Evolutionary conservation across 2,329 filamentous ascomycete species (phyloP), one percentile per base, ranked within the genome.

Genomic region (Cryphonectria radicalis): DNA sequence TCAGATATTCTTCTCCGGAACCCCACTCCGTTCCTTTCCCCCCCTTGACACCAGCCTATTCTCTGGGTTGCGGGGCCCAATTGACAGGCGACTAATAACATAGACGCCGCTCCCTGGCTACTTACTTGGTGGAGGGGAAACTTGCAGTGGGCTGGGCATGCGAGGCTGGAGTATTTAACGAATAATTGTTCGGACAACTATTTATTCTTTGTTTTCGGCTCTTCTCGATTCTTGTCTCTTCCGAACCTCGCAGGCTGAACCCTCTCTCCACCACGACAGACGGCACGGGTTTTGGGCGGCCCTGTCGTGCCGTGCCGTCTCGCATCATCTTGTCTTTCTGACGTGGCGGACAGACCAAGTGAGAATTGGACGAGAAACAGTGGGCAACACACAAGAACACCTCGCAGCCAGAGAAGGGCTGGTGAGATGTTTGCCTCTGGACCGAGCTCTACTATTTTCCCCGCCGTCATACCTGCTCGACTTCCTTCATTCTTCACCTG

Each of bases 211-310:
- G n/a, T 17, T 35, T 19, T 28, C 25, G 13, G 10, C 7, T 57
- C 8, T n/a, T 57, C 17, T 22, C 7, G 43, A 17, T 50, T 25
- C 35, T 62, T 40, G 35, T 62, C 59, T 50, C 46, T 1, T n/a
- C 3, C 19, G 17, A 62, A 32, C 35, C 7, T 22, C 40, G 6
- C 62, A 4, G n/a, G 37, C 7, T 63, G 22, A 8, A 22, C 59
- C n/a, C 25, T 62, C 28, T 62, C 37, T 25, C 50, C 50, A 68
- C 42, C n/a, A 42, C 64, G 35, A 65, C 57, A 35, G 42, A 72
- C 68, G 68, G 65, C 60, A 68, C 60, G 40, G 50, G 37, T 28
- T 59, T n/a, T 72, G 70, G 70, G 68, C 65, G 65, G 53, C 13
- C 14, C n/a, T 59, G 46, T 68, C 57, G 66, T 69, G 53, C 22